Percentiles rank a stretch among this genome's conserved stretches.
These are phyloP conservation scores for Oehlia diaphana DNA, from an alignment of 192 early-diverging fungal species.

Conservation along the genomic window DNA sequence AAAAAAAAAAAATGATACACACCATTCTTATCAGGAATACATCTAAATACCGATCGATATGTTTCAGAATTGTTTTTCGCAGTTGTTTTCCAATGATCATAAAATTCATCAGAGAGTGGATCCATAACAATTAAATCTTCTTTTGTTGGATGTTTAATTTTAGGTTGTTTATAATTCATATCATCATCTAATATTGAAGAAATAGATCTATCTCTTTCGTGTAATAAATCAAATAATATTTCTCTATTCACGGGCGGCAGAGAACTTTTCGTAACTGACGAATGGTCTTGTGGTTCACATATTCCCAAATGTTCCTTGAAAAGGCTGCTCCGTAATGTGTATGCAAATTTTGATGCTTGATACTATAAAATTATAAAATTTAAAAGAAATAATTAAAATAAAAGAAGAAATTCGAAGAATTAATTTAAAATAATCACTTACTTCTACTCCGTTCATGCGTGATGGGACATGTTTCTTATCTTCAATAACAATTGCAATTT, in stretches of 20 bases:
- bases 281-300: slow-evolving; percentile 45
- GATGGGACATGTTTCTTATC: slow-evolving; percentile 67
- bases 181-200: not conserved
- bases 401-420: not conserved
- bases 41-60: slow-evolving; percentile 77
- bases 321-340: slow-evolving; percentile 66
- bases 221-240: not conserved
- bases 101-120: slow-evolving; percentile 70
- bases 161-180: not conserved
- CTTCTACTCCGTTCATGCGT: slow-evolving; percentile 69
- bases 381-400: not conserved
- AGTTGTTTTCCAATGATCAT: slow-evolving; percentile 58
- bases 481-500: slow-evolving; percentile 83
- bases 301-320: slow-evolving; percentile 87
- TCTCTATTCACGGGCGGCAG: slow-evolving; percentile 35
- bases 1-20: slow-evolving; percentile 30
- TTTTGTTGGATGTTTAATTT: slow-evolving; percentile 27
- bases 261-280: slow-evolving; percentile 38
- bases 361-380: slow-evolving; percentile 47
- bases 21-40: slow-evolving; percentile 83
- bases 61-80: slow-evolving; percentile 66
- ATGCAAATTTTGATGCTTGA: slow-evolving; percentile 71
- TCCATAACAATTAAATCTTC: slow-evolving; percentile 58
- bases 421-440: slow-evolving; percentile 30
- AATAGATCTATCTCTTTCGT: slow-evolving; percentile 1